Conservation (phyloP, 2,329 filamentous ascomycete species). For the Didymella exigua region DNA sequence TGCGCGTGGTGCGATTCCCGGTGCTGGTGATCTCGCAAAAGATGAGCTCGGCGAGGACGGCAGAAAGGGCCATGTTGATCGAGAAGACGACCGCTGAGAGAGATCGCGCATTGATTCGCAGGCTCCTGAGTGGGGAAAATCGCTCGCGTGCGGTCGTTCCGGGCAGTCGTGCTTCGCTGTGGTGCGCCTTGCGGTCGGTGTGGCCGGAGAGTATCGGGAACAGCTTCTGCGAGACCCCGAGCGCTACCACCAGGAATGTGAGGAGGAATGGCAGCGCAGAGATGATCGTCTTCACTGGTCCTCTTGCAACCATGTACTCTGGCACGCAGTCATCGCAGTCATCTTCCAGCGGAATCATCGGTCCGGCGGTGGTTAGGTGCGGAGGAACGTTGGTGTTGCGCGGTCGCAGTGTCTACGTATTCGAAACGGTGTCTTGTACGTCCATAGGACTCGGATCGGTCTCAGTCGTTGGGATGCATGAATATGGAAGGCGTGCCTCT, state of each 20-base stretch:
- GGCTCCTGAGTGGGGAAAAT: constrained; percentile 45
- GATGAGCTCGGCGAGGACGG: constrained; percentile 79
- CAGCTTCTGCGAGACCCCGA: constrained; percentile 69
- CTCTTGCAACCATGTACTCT: constrained; percentile 50
- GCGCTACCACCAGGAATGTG: constrained; percentile 69
- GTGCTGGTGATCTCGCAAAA: constrained; percentile 83
- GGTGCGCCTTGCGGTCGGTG: constrained; percentile 63
- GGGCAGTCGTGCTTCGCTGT: constrained; percentile 67
- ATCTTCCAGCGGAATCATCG: constrained; percentile 48
- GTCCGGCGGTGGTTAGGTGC: constrained; percentile 7
- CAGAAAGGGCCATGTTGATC: constrained; percentile 75
- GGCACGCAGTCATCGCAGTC: constrained; percentile 66
- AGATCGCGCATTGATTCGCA: constrained; percentile 43
- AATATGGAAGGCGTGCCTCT: constrained; percentile 9
- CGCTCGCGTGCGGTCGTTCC: constrained; percentile 33
- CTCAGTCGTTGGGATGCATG: constrained; percentile 19
- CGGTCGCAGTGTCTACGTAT: constrained; percentile 11
- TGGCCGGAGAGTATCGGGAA: constrained; percentile 72
- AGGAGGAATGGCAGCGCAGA: constrained; percentile 71
- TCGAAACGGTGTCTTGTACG: constrained; percentile 22
- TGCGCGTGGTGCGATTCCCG: constrained; percentile 70
- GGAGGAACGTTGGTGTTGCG: neutral
- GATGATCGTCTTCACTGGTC: constrained; percentile 60
- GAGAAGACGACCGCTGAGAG: constrained; percentile 71
- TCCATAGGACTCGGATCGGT: constrained; percentile 32